Percentiles rank a stretch among this genome's conserved stretches.
Conservation (phyloP, 352 stramenopile genomes). For the Pythium scleroteichum region DNA sequence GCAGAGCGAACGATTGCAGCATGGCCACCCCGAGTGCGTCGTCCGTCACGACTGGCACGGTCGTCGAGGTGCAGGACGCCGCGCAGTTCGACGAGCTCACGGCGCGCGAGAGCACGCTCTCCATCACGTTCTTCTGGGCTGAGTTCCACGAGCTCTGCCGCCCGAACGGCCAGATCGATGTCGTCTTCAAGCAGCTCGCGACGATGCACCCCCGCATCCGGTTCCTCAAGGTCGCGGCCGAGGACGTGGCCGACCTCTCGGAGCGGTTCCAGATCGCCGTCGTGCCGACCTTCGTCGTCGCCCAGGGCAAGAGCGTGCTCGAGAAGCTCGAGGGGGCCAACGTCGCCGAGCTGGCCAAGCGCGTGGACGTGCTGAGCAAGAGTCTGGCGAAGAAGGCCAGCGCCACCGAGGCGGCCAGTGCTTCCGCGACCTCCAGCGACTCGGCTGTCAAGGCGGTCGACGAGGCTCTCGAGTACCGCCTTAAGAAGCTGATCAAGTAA, state of each 20-base stretch:
- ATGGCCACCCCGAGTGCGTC: constrained; percentile 4
- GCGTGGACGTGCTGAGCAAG: constrained; percentile 84
- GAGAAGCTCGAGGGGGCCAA: constrained; percentile 86
- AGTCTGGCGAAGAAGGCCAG: constrained; percentile 64
- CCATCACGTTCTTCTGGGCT: constrained; percentile 84
- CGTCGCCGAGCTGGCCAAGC: constrained; percentile 81
- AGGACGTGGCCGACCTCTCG: constrained; percentile 80
- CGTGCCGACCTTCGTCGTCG: constrained; percentile 95
- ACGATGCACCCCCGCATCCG: constrained; percentile 81
- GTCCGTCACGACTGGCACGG: constrained; percentile 46
- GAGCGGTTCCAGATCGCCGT: constrained; percentile 90
- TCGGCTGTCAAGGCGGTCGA: constrained; percentile 34
- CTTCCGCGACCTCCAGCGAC: constrained; percentile 12
- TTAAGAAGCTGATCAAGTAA: constrained; percentile 83
- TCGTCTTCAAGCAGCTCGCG: constrained; percentile 82
- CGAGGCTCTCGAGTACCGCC: constrained; percentile 68
- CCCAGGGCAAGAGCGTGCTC: constrained; percentile 68
- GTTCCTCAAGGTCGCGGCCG: constrained; percentile 87
- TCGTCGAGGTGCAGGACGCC: constrained; percentile 66
- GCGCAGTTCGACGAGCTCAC: constrained; percentile 80
- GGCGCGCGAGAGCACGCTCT: constrained; percentile 72
- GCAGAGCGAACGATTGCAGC: not conserved
- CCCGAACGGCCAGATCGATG: constrained; percentile 82
- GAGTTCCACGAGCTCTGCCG: constrained; percentile 82
- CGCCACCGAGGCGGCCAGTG: constrained; percentile 25